Evolutionary conservation across 371 early-diverging fungal species (phyloP), one percentile per base, ranked within the genome.

Genomic region (Neoconidiobolus thromboides): DNA sequence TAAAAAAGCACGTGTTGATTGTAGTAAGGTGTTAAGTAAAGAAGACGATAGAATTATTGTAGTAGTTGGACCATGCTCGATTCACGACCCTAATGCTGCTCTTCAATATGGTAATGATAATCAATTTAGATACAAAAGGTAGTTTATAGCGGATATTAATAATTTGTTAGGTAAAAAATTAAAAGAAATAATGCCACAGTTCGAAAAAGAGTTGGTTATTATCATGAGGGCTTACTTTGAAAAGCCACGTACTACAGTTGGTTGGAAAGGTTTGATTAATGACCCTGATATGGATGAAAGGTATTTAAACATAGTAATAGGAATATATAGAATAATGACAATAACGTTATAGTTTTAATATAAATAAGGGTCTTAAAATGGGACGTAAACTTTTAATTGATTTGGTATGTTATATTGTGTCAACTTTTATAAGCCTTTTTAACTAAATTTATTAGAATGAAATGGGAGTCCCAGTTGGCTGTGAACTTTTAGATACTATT

Each of bases 201-300:
- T 48, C 26, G 50, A 69, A 39, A 70, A 67, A 38, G 91, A 93
- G 39, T 68, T 93, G 56, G 63, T 77, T 26, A 85, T 93, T 48
- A 79, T 93, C 59, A 91, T 93, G 92, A 74, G 93, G 50, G 86
- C 85, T 48, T 94, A 91, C 76, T 94, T 94, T 73, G 93, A 93
- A 73, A 93, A 93, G 72, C 93, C 93, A 9, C 72, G 93, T 61
- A 91, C 93, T 2, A 93, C 91, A 9, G 90, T 91, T 39, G 93
- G 93, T 10, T 93, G 93, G 93, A 91, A 91, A 68, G 93, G 91
- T 50, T 70, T 91, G 48, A 90, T 93, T 69, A 93, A 91, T 66
- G 93, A 93, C 64, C 91, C 93, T 26, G 70, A 78, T 63, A 73
- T 93, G 65, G 80, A 90, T 72, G 81, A 81, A 63, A 79, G 81